A percentile compares a stretch with the other conserved stretches of the same genome.
Conservation (phyloP, 495 filamentous ascomycete species). For the Neurospora sp. region DNA sequence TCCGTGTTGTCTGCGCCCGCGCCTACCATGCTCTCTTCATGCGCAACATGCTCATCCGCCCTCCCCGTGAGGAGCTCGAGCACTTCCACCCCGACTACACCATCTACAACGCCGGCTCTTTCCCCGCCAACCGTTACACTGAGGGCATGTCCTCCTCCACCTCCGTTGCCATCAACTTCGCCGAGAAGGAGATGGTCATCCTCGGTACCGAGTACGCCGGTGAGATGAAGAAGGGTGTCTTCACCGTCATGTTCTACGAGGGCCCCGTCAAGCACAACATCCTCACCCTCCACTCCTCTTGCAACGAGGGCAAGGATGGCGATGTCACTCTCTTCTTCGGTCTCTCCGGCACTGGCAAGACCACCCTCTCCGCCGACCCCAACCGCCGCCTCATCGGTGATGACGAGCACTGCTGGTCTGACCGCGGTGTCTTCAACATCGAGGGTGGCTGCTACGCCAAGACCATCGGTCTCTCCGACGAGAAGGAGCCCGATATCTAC, state of each 20-base stretch:
- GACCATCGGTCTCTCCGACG: slow-evolving; percentile 91
- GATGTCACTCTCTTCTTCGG: slow-evolving; percentile 99
- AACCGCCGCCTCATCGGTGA: slow-evolving; percentile 95
- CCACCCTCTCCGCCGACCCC: slow-evolving; percentile 91
- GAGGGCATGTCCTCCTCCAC: slow-evolving; percentile 94
- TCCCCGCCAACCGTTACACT: slow-evolving; percentile 97
- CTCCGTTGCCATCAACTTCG: slow-evolving; percentile 72
- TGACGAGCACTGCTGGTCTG: slow-evolving; percentile 99
- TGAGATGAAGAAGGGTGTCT: slow-evolving; percentile 99
- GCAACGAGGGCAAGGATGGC: slow-evolving; percentile 85
- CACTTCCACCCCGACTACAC: slow-evolving; percentile 98
- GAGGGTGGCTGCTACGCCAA: slow-evolving; percentile 99
- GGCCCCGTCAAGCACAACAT: slow-evolving; percentile 99
- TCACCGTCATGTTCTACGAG: slow-evolving; percentile 99
- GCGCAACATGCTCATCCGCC: slow-evolving; percentile 99
- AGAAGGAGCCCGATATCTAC: slow-evolving; percentile 99
- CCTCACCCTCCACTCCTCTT: slow-evolving; percentile 91
- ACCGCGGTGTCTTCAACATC: slow-evolving; percentile 96
- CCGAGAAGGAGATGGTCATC: slow-evolving; percentile 82
- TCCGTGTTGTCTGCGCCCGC: slow-evolving; percentile 95
- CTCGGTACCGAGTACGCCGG: slow-evolving; percentile 98
- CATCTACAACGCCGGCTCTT: slow-evolving; percentile 97
- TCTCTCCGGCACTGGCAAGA: slow-evolving; percentile 97
- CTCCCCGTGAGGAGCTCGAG: slow-evolving; percentile 77
- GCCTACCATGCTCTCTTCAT: slow-evolving; percentile 99